These are phyloP conservation scores for Talaromyces albobiverticillius DNA, from an alignment of 2,329 filamentous ascomycete genomes.

Conservation along the genomic window DNA sequence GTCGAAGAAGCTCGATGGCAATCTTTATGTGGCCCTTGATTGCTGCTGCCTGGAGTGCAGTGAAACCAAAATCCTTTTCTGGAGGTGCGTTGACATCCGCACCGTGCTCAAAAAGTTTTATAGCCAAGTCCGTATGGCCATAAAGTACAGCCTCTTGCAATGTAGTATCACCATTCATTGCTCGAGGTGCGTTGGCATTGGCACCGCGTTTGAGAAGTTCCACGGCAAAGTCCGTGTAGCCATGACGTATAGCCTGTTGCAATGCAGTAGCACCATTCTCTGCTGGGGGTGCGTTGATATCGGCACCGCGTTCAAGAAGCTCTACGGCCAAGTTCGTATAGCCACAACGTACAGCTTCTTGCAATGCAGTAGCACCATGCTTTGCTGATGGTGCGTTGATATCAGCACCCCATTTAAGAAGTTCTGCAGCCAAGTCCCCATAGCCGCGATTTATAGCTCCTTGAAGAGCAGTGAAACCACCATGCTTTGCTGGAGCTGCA, in stretches of 20 bases:
- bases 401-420: slow-evolving; percentile 1
- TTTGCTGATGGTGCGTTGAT: neutral
- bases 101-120: neutral
- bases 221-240: neutral
- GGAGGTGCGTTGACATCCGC: neutral
- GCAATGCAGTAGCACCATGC: neutral
- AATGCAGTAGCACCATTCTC: neutral
- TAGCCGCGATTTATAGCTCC: neutral
- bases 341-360: neutral
- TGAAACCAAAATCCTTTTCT: neutral
- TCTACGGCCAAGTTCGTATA: neutral
- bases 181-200: neutral
- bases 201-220: slow-evolving; percentile 2
- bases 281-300: neutral
- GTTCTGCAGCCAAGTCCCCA: neutral
- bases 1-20: slow-evolving; percentile 16
- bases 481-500: too few relatives aligned
- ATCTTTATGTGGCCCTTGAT: slow-evolving; percentile 13
- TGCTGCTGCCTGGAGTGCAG: slow-evolving; percentile 18
- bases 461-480: neutral
- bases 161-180: neutral
- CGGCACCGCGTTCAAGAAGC: neutral
- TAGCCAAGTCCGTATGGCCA: neutral
- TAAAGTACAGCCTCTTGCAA: neutral
- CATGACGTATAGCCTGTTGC: neutral